Evolutionary conservation across 495 filamentous ascomycete genomes (phyloP), one percentile per base, ranked within the genome.

Genomic region (Penicillium paxilli): DNA sequence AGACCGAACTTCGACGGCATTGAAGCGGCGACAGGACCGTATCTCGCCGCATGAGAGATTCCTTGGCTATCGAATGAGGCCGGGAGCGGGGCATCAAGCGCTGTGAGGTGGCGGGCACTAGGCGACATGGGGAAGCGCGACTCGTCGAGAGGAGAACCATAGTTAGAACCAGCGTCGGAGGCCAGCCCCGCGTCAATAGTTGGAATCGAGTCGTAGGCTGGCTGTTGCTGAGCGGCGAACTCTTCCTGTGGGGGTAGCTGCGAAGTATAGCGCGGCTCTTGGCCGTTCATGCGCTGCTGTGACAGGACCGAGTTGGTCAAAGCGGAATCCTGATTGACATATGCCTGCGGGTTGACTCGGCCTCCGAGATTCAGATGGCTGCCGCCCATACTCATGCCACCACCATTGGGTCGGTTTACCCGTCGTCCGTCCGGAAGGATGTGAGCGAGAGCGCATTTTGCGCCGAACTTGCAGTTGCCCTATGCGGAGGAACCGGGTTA

Each of bases 381-480:
- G 30, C 77, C 69, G 42, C 72, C 67, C 52, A 73, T 66, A 40
- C 69, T 71, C 62, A 74, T 63, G 10, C 65, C 66, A 17, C 55
- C 55, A 28, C 70, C 69, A 52, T 64, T 79, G 24, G 80, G 80
- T 44, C 83, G 72, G 71, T 96, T 96, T 58, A 98, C 89, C 64
- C 91, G 82, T 60, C 90, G 88, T 42, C 94, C 94, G 71, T 98
- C 91, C 25, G 94, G 91, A 35, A 96, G 84, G 62, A 98, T 88
- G 70, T 98, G 94, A 54, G 92, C 89, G 67, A 96, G 87, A 60
- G 95, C 94, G 76, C 94, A 98, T 72, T 98, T 98, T 23, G 88
- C 85, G 50, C 94, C 94, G 70, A 98, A 98, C 71, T 98, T 98
- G 86, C 94, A 98, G 73, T 97, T 97, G 51, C 94, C 95, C 91